phyloP scores from a whole-genome alignment of 306 rosid species.

The Ammopiptanthus mongolicus region DNA sequence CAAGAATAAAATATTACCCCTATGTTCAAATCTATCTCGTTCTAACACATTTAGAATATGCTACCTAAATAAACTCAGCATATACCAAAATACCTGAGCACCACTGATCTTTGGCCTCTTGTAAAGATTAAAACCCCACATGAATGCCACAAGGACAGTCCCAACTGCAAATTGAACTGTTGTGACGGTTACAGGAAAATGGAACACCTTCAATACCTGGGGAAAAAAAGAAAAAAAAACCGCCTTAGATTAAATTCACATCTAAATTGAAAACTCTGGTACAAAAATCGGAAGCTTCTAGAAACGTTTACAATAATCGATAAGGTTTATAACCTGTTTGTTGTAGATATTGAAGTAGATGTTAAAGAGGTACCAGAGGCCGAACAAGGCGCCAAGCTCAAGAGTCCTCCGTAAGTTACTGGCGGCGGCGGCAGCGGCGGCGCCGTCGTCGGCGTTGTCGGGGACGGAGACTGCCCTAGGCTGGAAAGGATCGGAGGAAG shows the following conservation, averaged over 20 bases:
- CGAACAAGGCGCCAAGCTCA: slow-evolving; percentile 75
- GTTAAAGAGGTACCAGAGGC: slow-evolving; percentile 89
- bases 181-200: slow-evolving; percentile 66
- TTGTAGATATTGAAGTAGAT: slow-evolving; percentile 94
- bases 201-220: slow-evolving; percentile 90
- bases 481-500: slow-evolving; percentile 39
- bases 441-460: slow-evolving; percentile 37
- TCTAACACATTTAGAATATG: too few relatives aligned
- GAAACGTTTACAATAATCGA: neutral
- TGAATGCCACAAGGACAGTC: slow-evolving; percentile 52
- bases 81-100: slow-evolving; percentile 53
- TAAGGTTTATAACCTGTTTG: slow-evolving; percentile 50
- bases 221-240: neutral
- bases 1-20: too few relatives aligned
- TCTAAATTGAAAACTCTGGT: neutral
- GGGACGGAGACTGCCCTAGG: slow-evolving; percentile 58
- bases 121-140: slow-evolving; percentile 90
- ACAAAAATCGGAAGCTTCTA: neutral
- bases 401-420: slow-evolving; percentile 42
- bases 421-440: slow-evolving; percentile 25
- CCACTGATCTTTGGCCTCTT: slow-evolving; percentile 71
- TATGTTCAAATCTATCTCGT: too few relatives aligned
- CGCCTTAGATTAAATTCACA: neutral
- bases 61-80: neutral
- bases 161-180: slow-evolving; percentile 74